A percentile compares a stretch with the other conserved stretches of the same genome.
These are phyloP conservation scores for Tricholoma terreum DNA, from an alignment of 768 basidiomycete genomes.

Conservation along the genomic window DNA sequence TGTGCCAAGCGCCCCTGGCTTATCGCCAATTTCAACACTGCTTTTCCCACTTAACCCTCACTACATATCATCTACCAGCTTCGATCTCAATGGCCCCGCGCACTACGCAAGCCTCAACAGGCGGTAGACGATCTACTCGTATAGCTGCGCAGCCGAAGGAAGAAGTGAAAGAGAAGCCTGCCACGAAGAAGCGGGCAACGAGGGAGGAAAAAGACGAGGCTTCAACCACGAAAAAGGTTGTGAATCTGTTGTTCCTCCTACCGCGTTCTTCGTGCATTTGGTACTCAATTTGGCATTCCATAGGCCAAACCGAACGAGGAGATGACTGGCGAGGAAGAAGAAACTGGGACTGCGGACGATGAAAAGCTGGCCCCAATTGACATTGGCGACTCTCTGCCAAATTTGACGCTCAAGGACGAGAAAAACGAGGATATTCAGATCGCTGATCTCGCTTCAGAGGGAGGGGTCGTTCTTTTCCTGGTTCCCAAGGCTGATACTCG, in stretches of 20 bases:
- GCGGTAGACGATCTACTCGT: slow-evolving; percentile 47
- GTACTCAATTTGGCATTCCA: slow-evolving; percentile 8
- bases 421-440: slow-evolving; percentile 77
- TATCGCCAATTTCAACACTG: background rate
- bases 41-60: background rate
- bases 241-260: slow-evolving; percentile 14
- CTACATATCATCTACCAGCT: slow-evolving; percentile 17
- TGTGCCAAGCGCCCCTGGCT: background rate
- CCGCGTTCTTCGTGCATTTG: slow-evolving; percentile 4
- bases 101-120: slow-evolving; percentile 32
- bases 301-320: slow-evolving; percentile 35
- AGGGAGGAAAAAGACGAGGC: slow-evolving; percentile 31
- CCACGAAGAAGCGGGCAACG: slow-evolving; percentile 34
- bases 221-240: slow-evolving; percentile 34
- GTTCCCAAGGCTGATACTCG: slow-evolving; percentile 86
- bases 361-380: slow-evolving; percentile 43
- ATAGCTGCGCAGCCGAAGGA: slow-evolving; percentile 48
- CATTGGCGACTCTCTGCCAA: slow-evolving; percentile 74
- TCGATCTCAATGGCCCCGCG: slow-evolving; percentile 28
- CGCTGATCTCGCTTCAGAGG: slow-evolving; percentile 56
- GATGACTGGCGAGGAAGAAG: slow-evolving; percentile 22
- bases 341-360: slow-evolving; percentile 8
- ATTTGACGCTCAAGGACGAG: too few relatives aligned
- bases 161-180: slow-evolving; percentile 33
- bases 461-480: slow-evolving; percentile 78